Conservation (phyloP, 495 filamentous ascomycete genomes). For the Podospora anserina region DNA sequence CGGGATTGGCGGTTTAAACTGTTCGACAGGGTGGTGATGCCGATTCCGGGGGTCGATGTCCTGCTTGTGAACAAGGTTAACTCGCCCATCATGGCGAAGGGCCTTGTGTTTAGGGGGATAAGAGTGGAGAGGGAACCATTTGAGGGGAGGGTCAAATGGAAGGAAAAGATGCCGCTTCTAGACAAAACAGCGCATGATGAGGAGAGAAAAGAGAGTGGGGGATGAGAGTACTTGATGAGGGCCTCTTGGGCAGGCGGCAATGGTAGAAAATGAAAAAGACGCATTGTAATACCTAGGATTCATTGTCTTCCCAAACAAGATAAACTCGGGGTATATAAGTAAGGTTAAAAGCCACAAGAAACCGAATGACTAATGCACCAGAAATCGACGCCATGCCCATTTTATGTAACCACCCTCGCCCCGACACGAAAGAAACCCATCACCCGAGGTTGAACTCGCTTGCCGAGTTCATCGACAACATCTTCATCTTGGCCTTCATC, state of each 20-base stretch:
- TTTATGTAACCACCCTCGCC: not conserved
- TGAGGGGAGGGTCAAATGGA: not conserved
- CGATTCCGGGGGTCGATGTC: not conserved
- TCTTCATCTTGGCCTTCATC: constrained; percentile 76
- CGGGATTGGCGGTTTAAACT: not conserved
- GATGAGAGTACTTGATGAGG: not conserved
- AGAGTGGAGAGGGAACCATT: not conserved
- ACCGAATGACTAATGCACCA: not conserved
- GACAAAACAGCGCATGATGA: not conserved
- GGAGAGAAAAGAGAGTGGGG: not conserved
- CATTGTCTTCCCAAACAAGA: constrained; percentile 5
- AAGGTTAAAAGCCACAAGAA: not conserved
- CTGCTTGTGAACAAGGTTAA: not conserved
- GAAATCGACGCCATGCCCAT: not conserved
- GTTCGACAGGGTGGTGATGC: not conserved
- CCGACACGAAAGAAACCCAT: not conserved
- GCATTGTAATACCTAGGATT: not conserved
- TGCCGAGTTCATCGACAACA: constrained; percentile 66
- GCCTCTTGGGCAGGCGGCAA: not conserved
- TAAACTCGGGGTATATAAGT: constrained; percentile 8
- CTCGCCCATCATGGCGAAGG: not conserved
- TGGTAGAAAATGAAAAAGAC: not conserved
- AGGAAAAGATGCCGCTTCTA: not conserved
- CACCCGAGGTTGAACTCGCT: constrained; percentile 88
- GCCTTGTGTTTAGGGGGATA: not conserved